Base-by-base conservation (phyloP, 352 stramenopile genomes). In the Pythium biforme region DNA sequence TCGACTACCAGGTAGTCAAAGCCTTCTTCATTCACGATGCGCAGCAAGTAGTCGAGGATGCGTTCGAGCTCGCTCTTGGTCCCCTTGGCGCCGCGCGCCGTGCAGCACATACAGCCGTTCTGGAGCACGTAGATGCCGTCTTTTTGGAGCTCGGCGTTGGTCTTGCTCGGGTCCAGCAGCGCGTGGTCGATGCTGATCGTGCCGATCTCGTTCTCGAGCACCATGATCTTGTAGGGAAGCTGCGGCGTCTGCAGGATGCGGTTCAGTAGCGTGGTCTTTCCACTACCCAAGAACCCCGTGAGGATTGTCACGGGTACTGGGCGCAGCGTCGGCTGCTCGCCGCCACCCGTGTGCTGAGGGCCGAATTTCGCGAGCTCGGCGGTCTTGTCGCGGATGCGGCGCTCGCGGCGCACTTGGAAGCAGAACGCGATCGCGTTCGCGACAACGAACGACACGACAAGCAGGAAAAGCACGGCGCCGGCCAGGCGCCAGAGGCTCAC, bases 21-120 rank as follows among this genome's bases (percentile, higher is more conserved):
- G 9, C 95, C 90, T 41, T 96, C 55, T 45, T 88, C 72, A 23
- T 82, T 55, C 47, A 77, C 68, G 23, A 89, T 68, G 4, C 82
- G 72, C 52, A 90, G 62, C 33, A 92, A 73, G 34, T 95, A 92
- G 66, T 96, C 81, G 2, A 99, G 69, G 65, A 99, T 97, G 17
- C 92, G 86, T 67, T 98, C 90, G 0, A 99, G 75, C 26, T 90
- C 81, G 54, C 73, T 72, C 46, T 92, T 97, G 20, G 97, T 91
- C 39, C 98, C 77, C 71, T 98, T 96, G 27, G 90, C 90, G 12
- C 92, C 76, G 41, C 66, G 64, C 14, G 98, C 90, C 12, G 93
- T 97, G 75, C 97, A 99, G 81, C 97, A 99, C 66, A 99, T 97
- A 70, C 97, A 99, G 40, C 96, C 96, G 74, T 99, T 99, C 76